These are phyloP conservation scores for Fusarium sp. DNA, from an alignment of 2,329 filamentous ascomycete genomes.

Conservation along the genomic window DNA sequence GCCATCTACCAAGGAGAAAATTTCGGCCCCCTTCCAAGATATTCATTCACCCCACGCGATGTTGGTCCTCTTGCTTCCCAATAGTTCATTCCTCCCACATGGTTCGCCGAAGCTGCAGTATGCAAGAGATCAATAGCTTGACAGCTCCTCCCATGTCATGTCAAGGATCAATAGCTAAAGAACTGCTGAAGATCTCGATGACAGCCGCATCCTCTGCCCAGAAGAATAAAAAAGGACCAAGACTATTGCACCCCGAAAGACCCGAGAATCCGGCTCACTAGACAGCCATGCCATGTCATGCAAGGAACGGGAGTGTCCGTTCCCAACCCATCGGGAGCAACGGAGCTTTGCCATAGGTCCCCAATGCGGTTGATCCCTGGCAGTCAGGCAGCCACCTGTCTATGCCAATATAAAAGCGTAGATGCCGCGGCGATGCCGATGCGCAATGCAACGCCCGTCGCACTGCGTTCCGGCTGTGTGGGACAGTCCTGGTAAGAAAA, in stretches of 20 bases:
- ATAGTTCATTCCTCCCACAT: neutral
- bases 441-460: neutral
- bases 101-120: neutral
- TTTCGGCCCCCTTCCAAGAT: neutral
- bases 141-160: neutral
- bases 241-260: neutral
- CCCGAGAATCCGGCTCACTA: constrained; percentile 18
- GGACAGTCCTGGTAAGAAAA: neutral
- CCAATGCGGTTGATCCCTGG: neutral
- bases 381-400: neutral
- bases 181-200: neutral
- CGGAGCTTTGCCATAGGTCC: neutral
- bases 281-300: constrained; percentile 3
- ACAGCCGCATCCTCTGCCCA: neutral
- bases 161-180: neutral
- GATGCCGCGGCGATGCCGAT: neutral
- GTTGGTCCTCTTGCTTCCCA: neutral
- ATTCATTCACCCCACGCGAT: neutral
- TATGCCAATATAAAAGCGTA: neutral
- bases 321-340: neutral
- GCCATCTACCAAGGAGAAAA: neutral
- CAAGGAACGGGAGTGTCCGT: constrained; percentile 38
- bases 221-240: neutral
- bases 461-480: neutral
- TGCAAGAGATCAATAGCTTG: neutral